Evolutionary conservation across 441 rosid species (phyloP), one percentile per base, ranked within the genome.

Genomic region (Arabidopsis lyrata): DNA sequence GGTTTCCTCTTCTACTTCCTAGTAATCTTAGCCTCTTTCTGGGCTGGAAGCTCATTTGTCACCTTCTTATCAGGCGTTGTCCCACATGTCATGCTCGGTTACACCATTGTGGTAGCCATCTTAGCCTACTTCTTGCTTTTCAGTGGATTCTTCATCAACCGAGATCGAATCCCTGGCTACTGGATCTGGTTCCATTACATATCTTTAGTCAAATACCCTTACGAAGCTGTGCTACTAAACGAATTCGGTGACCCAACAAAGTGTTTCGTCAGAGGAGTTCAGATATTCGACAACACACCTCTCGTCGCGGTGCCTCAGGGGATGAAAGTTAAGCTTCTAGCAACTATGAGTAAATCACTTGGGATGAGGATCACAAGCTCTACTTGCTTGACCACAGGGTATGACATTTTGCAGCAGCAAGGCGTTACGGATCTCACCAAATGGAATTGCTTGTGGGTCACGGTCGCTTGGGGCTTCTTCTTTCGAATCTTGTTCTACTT

Each of bases 161-260:
- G 90, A 0, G 88, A 90, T 55, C 75, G 97, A 12, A 91, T 91
- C 74, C 97, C 90, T 0, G 5, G 56, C 0, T 91, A 86, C 41
- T 91, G 97, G 97, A 84, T 91, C 13, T 91, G 97, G 97, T 89
- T 91, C 66, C 97, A 91, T 63, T 91, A 91, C 83, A 41, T 91
- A 52, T 91, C 97, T 0, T 75, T 91, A 0, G 86, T 89, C 10
- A 91, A 91, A 66, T 91, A 91, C 75, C 97, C 97, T 0, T 91
- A 83, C 14, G 95, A 89, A 66, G 97, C 86, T 2, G 97, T 91
- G 2, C 62, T 91, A 15, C 80, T 78, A 2, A 89, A 86, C 47
- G 95, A 91, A n/a, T 89, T 89, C 32, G 74, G 68, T 20, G 62
- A 91, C 55, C 89, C 91, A 0, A 24, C 68, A 4, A 86, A 85